Conservation (phyloP, 192 early-diverging fungal genomes). For the Mortierella alpina region DNA sequence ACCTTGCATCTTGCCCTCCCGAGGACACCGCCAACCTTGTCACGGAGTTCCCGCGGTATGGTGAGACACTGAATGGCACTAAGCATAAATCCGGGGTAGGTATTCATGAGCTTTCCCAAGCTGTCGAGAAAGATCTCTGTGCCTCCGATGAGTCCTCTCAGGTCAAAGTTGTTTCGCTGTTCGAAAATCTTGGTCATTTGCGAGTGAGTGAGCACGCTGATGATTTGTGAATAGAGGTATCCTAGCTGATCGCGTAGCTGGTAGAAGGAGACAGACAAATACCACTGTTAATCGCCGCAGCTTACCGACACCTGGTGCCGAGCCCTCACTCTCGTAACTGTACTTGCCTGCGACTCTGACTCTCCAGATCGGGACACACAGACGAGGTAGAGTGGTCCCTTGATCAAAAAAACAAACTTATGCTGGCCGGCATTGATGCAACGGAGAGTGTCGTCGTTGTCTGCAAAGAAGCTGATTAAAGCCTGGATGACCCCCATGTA, state of each 20-base stretch:
- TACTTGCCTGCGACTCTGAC: conserved; percentile 71
- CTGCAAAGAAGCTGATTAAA: conserved; percentile 85
- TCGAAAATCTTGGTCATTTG: conserved; percentile 91
- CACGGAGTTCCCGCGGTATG: conserved; percentile 73
- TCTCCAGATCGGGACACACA: conserved; percentile 84
- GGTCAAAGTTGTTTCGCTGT: conserved; percentile 87
- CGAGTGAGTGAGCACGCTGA: conserved; percentile 81
- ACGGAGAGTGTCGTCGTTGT: conserved; percentile 80
- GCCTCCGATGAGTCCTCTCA: conserved; percentile 83
- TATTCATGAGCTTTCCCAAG: conserved; percentile 74
- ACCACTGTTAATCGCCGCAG: not conserved
- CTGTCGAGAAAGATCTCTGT: conserved; percentile 88
- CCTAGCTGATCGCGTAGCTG: conserved; percentile 84
- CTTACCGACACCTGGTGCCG: no score
- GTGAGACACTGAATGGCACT: conserved; percentile 81
- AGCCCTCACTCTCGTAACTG: not conserved
- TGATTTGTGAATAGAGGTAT: conserved; percentile 84
- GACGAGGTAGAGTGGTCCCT: conserved; percentile 87
- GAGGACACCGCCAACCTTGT: conserved; percentile 73
- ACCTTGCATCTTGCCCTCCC: conserved; percentile 69
- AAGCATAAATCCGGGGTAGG: conserved; percentile 79
- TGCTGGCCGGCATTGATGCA: conserved; percentile 77
- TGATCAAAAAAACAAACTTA: conserved; percentile 84
- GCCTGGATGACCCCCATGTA: conserved; percentile 94
- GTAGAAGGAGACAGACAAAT: not conserved